Conservation (phyloP, 495 filamentous ascomycete genomes). For the Lineolata rhizophorae region DNA sequence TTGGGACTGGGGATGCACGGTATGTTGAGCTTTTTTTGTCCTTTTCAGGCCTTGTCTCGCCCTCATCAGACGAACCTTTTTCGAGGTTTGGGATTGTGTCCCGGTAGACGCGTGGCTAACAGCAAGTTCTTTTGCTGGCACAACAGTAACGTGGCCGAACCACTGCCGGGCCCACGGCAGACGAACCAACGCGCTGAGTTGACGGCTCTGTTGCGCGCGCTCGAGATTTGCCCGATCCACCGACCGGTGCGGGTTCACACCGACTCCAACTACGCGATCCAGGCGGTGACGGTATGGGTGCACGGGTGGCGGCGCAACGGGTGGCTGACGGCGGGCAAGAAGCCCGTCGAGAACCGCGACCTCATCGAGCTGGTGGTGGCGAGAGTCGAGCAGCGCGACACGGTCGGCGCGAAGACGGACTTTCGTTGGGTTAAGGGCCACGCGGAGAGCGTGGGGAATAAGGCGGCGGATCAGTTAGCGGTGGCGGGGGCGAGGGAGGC, state of each 20-base stretch:
- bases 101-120: too few species aligned
- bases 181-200: conserved; percentile 93
- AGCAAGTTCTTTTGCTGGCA: too few species aligned
- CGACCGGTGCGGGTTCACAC: conserved; percentile 47
- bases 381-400: conserved; percentile 47
- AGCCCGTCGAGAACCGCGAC: conserved; percentile 68
- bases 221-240: conserved; percentile 49
- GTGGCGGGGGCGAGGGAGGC: conserved; percentile 28
- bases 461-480: conserved; percentile 61
- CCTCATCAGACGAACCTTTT: too few species aligned
- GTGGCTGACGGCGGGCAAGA: conserved; percentile 50
- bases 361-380: conserved; percentile 49
- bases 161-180: conserved; percentile 47
- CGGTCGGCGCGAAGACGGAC: conserved; percentile 33
- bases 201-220: conserved; percentile 62
- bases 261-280: conserved; percentile 73
- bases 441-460: conserved; percentile 42
- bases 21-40: conserved; percentile 14
- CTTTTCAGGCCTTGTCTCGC: too few species aligned
- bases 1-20: conserved; percentile 52
- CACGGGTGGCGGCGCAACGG: conserved; percentile 53
- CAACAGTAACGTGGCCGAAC: conserved; percentile 65
- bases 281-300: conserved; percentile 78
- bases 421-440: conserved; percentile 88
- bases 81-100: too few species aligned